Percentiles rank a stretch among this genome's conserved stretches.
These are phyloP conservation scores for Epichloe sp. DNA, from an alignment of 2,329 filamentous ascomycete genomes.

Conservation along the genomic window DNA sequence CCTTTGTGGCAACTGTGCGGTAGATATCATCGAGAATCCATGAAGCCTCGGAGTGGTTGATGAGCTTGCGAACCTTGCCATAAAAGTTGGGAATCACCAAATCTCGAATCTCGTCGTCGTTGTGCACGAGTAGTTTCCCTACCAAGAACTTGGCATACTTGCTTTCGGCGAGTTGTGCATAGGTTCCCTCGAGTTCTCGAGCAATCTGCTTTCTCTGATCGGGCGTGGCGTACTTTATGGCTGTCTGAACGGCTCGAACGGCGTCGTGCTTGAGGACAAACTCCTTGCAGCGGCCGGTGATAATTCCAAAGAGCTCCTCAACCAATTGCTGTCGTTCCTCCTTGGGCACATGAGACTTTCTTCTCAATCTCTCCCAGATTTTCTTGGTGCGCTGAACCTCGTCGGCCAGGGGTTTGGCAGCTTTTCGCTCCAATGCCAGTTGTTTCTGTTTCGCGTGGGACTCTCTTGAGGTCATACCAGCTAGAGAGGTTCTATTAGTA, in stretches of 20 bases:
- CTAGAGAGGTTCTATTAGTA: not conserved
- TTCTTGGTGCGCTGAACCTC: conserved; percentile 83
- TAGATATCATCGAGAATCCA: conserved; percentile 99
- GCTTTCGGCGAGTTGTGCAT: conserved; percentile 77
- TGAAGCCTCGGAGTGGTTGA: conserved; percentile 89
- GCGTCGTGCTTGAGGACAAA: conserved; percentile 98
- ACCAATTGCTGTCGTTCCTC: conserved; percentile 82
- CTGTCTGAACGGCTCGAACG: conserved; percentile 91
- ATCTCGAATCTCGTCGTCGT: conserved; percentile 74
- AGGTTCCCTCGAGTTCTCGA: conserved; percentile 71
- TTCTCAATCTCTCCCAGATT: conserved; percentile 85
- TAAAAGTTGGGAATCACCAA: conserved; percentile 91
- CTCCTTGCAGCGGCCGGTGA: conserved; percentile 82
- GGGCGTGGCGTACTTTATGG: conserved; percentile 83
- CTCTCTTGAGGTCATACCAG: conserved; percentile 53
- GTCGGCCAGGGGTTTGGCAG: conserved; percentile 85
- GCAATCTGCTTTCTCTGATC: conserved; percentile 81
- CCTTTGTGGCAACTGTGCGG: conserved; percentile 68
- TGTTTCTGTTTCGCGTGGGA: conserved; percentile 88
- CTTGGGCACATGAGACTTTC: conserved; percentile 84
- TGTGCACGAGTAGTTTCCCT: conserved; percentile 88
- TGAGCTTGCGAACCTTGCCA: conserved; percentile 80
- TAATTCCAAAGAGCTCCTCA: conserved; percentile 78
- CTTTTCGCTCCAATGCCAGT: conserved; percentile 76
- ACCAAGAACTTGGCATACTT: conserved; percentile 96